Evolutionary conservation across 2,329 filamentous ascomycete genomes (phyloP).

Genomic region (Incumbomyces delicatus): DNA sequence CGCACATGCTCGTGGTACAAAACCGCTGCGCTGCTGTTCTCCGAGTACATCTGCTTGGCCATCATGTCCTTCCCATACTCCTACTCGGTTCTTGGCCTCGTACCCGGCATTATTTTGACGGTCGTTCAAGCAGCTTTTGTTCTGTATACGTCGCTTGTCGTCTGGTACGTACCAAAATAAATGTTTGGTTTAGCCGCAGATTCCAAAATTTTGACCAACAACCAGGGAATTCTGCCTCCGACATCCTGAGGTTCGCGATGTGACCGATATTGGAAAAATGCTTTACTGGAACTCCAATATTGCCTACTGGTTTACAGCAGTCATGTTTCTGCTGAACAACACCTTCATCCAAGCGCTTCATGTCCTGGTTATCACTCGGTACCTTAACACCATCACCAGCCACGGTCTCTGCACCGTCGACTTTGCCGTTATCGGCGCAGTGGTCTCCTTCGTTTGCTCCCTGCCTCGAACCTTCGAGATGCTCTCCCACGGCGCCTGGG

Average conservation of each 20-base stretch:
- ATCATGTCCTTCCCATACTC: conserved; percentile 97
- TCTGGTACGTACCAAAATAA: conserved; percentile 45
- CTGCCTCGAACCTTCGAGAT: conserved; percentile 77
- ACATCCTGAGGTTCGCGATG: conserved; percentile 82
- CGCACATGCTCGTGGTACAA: conserved; percentile 91
- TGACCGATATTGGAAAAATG: conserved; percentile 92
- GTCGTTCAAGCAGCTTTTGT: conserved; percentile 67
- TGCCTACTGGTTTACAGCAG: conserved; percentile 57
- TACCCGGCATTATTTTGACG: conserved; percentile 77
- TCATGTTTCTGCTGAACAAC: conserved; percentile 92
- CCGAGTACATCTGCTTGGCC: conserved; percentile 84
- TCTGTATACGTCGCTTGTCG: conserved; percentile 66
- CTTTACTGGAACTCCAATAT: conserved; percentile 77
- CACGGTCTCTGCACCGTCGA: conserved; percentile 65
- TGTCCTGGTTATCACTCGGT: conserved; percentile 18
- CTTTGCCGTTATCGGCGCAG: conserved; percentile 63
- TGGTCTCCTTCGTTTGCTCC: conserved; percentile 69
- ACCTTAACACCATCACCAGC: conserved; percentile 25
- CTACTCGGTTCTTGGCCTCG: conserved; percentile 76
- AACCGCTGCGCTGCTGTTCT: conserved; percentile 83
- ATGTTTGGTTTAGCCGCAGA: neutral
- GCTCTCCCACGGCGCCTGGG: conserved; percentile 67
- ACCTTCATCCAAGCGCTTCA: conserved; percentile 64
- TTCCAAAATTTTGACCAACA: conserved; percentile 12
- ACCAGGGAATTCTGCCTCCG: conserved; percentile 78